These are phyloP conservation scores for Lolium perenne DNA, from an alignment of 176 grass and related monocot genomes.

Conservation along the genomic window DNA sequence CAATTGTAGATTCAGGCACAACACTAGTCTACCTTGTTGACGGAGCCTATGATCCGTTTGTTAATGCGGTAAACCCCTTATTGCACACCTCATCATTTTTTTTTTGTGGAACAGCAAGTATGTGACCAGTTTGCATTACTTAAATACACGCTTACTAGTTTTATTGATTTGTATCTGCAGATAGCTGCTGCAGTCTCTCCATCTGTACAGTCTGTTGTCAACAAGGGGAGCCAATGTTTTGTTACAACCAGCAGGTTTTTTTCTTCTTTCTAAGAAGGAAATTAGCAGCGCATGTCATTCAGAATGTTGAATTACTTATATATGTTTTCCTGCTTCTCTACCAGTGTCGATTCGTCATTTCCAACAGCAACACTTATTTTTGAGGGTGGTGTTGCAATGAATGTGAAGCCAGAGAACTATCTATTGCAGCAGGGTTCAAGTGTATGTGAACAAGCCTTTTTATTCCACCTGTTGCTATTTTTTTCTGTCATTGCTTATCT, in stretches of 20 bases:
- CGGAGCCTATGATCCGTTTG: constrained; percentile 91
- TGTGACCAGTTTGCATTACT: not conserved
- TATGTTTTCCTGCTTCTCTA: constrained; percentile 28
- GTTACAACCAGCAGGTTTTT: constrained; percentile 81
- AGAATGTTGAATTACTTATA: constrained; percentile 32
- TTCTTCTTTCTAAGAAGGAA: constrained; percentile 33
- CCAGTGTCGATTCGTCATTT: constrained; percentile 87
- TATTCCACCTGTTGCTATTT: constrained; percentile 11
- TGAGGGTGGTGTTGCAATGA: constrained; percentile 78
- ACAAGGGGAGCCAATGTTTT: constrained; percentile 87
- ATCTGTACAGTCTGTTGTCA: constrained; percentile 60
- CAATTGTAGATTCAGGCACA: constrained; percentile 95
- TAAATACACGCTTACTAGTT: constrained; percentile 11
- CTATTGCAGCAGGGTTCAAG: constrained; percentile 78
- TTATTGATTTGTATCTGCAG: constrained; percentile 49
- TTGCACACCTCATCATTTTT: not conserved
- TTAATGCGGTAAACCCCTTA: constrained; percentile 75
- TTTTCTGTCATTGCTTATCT: constrained; percentile 16
- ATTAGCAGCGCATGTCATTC: constrained; percentile 37
- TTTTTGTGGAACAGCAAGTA: not conserved
- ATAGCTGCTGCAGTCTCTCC: constrained; percentile 72
- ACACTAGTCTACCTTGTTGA: constrained; percentile 94
- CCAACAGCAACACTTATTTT: constrained; percentile 89
- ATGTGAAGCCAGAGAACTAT: constrained; percentile 91
- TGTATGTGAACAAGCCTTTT: constrained; percentile 55